A percentile compares a stretch with the other conserved stretches of the same genome.
phyloP scores from a whole-genome alignment of 139 green algal genomes.

The Chlorokybus atmophyticus region DNA sequence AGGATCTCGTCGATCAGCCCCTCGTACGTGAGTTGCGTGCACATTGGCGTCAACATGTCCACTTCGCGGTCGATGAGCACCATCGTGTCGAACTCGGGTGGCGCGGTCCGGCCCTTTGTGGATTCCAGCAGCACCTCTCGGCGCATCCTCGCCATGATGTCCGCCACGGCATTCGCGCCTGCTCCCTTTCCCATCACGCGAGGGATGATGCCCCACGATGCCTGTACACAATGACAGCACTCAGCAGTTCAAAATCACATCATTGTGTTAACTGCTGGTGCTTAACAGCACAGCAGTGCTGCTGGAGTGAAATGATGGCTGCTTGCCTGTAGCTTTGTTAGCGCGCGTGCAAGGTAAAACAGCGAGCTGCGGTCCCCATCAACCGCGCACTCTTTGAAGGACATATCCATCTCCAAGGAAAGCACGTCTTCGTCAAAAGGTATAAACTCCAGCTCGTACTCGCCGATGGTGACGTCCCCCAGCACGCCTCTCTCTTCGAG shows the following conservation, averaged over 20 bases:
- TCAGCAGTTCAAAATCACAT: too few species aligned
- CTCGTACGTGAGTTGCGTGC: slow-evolving; percentile 92
- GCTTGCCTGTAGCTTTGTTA: slow-evolving; percentile 67
- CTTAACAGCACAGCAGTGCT: too few species aligned
- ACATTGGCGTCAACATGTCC: slow-evolving; percentile 73
- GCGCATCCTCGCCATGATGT: slow-evolving; percentile 54
- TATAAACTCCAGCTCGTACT: slow-evolving; percentile 63
- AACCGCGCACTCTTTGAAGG: slow-evolving; percentile 33
- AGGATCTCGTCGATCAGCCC: slow-evolving; percentile 83
- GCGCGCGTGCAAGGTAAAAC: slow-evolving; percentile 47
- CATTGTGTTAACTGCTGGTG: too few species aligned
- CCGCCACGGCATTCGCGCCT: slow-evolving; percentile 44
- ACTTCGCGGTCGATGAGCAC: slow-evolving; percentile 72
- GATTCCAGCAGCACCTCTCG: slow-evolving; percentile 50
- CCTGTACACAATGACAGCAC: too few species aligned
- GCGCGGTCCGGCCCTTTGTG: too few species aligned
- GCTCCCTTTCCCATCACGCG: slow-evolving; percentile 61
- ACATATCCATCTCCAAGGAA: slow-evolving; percentile 61
- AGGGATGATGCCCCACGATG: slow-evolving; percentile 46
- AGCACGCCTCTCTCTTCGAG: slow-evolving; percentile 64
- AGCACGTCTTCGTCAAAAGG: slow-evolving; percentile 79
- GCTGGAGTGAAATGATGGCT: too few species aligned
- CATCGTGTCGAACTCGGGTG: slow-evolving; percentile 33
- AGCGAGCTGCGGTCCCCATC: slow-evolving; percentile 59
- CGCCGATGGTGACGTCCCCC: slow-evolving; percentile 46